phyloP scores from a whole-genome alignment of 805 yeast genomes.

The Kazachstania bromeliacearum region DNA sequence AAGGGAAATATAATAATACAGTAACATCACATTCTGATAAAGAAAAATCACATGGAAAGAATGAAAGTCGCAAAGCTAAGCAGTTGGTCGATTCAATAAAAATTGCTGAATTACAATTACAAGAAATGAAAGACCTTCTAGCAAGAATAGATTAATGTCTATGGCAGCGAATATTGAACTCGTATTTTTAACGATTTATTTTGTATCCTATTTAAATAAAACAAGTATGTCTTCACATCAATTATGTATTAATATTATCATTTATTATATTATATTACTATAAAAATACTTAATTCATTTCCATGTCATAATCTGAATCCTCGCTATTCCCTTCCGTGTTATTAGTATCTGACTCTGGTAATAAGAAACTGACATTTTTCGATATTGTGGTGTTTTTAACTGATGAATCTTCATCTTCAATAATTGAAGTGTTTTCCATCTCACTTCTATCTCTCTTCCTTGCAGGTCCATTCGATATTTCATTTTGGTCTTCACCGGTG shows the following conservation, averaged over 20 bases:
- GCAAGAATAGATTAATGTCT: slow-evolving; percentile 3
- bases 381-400: not conserved
- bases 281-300: no score
- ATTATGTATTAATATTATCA: no score
- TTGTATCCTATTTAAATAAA: no score
- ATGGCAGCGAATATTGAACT: no score
- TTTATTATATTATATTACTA: no score
- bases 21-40: not conserved
- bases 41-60: not conserved
- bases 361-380: slow-evolving; percentile 10
- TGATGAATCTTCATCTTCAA: not conserved
- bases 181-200: no score
- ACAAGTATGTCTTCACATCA: no score
- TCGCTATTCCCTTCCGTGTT: not conserved
- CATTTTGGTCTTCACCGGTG: not conserved
- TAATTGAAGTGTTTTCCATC: slow-evolving; percentile 5
- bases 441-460: slow-evolving; percentile 10
- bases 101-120: slow-evolving; percentile 23
- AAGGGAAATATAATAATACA: not conserved
- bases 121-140: slow-evolving; percentile 18
- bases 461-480: not conserved
- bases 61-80: not conserved
- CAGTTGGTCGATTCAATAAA: slow-evolving; percentile 22
- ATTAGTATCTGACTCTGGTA: slow-evolving; percentile 3
- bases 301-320: slow-evolving; percentile 4